Base-by-base conservation (phyloP, 768 basidiomycete genomes). In the Amanita pallidorosea region DNA sequence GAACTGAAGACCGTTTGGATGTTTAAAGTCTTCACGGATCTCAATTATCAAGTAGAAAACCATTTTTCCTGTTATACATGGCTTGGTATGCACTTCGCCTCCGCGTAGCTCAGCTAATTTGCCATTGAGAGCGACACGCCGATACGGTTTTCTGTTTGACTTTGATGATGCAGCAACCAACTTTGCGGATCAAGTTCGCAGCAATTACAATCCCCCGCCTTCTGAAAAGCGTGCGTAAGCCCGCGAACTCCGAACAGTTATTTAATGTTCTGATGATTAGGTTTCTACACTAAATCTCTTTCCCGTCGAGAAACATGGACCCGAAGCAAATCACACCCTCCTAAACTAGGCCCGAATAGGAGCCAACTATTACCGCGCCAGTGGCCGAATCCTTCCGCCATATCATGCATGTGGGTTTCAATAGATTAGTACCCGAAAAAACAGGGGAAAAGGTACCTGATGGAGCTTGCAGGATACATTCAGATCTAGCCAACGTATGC, bases 41-140 rank as follows among this genome's bases (percentile, higher is more conserved):
- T 84, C 58, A 74, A 81, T 48, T 97, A 94, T 63, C 75, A 78
- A 57, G 74, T 84, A 57, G 91, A 96, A 64, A 79, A 85, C 51
- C 87, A 90, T 2, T 95, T 95, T 70, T 96, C 96, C 67, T 65
- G 75, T 82, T 35, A 94, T 95, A 66, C 79, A 82, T 42, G 88
- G 88, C 37, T 79, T 85, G 68, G 93, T 94, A 60, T 62, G 88
- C 72, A 18, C 46, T 33, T 22, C 47, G 33, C 23, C 46, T 53
- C 35, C 22, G 25, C 20, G 38, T n/a, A 9, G 49, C 54, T 57
- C 71, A 66, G 7, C 68, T 65, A 73, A 76, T 59, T 77, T 76
- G 29, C 70, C 77, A 60, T 73, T 73, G 53, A 79, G 77, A 54
- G 20, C 54, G 77, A 77, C 71, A 47, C 70, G 76, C 25, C 67